Evolutionary conservation across 2,329 filamentous ascomycete genomes (phyloP), one percentile per base, ranked within the genome.

Genomic region (Colletotrichum filicis): DNA sequence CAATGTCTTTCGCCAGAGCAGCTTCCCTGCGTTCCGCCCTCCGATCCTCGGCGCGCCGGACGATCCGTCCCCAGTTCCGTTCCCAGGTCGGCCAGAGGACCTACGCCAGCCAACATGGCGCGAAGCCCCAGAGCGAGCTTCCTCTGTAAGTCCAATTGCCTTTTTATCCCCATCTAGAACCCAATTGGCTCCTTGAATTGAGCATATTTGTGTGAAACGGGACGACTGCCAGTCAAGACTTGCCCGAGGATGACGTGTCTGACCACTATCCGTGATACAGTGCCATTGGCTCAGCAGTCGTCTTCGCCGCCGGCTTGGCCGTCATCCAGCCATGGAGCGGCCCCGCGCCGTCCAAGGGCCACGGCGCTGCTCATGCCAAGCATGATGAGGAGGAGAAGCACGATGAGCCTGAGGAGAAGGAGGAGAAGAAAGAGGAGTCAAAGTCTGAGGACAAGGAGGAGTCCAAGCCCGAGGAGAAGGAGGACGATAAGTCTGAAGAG

Each of bases 381-480:
- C 66, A 73, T 46, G 35, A 66, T 32, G 68, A 71, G 32, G 52
- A 65, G 32, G 52, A 73, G 60, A 68, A 74, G 32, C 74, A 75
- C 37, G 46, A 65, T 8, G 68, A 73, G 35, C 24, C 57, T 11
- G 67, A 73, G 11, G 52, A 66, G 19, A 67, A 57, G 62, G 26
- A 49, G 5, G 61, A 77, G 26, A 64, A 56, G 19, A 59, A 56
- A 22, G 52, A 56, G 22, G 22, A 26, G 4, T 28, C 52, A 12
- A 64, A 64, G 22, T 14, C 52, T 4, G 35, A 53, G 16, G 55
- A 55, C 7, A 28, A 58, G 26, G 8, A 26, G 0, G 53, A 65
- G 14, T 35, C 37, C 6, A 65, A 49, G 62, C 64, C 79, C 16
- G 79, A 80, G 62, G 78, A 79, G 12, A 77, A 80, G 37, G 16